Conservation (phyloP, 2,329 filamentous ascomycete species). For the Acephala macrosclerotiorum region DNA sequence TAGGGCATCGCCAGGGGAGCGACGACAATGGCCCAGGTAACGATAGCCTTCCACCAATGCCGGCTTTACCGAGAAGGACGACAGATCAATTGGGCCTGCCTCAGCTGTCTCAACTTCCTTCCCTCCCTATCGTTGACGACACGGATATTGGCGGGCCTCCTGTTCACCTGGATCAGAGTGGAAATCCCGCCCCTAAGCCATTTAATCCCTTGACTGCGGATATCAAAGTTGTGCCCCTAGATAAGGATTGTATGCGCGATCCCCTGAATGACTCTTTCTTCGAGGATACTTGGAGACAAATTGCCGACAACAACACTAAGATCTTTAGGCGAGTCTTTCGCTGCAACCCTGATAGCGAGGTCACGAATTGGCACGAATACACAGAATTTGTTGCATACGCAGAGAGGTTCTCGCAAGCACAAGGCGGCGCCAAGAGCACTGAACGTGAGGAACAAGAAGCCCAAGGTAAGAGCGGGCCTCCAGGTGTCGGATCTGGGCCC, state of each 20-base stretch:
- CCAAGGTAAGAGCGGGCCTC: slow-evolving; percentile 42
- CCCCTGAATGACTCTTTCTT: slow-evolving; percentile 84
- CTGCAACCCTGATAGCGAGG: slow-evolving; percentile 96
- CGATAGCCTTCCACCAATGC: slow-evolving; percentile 64
- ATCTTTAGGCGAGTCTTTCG: slow-evolving; percentile 93
- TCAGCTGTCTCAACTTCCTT: slow-evolving; percentile 72
- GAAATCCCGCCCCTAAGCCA: slow-evolving; percentile 52
- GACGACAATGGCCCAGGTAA: slow-evolving; percentile 47
- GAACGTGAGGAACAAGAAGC: slow-evolving; percentile 43
- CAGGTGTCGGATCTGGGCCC: slow-evolving; percentile 33
- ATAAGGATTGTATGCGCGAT: slow-evolving; percentile 94
- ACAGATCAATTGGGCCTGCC: slow-evolving; percentile 74
- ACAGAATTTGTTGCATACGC: slow-evolving; percentile 65
- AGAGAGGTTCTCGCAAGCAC: slow-evolving; percentile 69
- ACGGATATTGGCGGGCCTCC: slow-evolving; percentile 82
- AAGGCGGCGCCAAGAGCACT: slow-evolving; percentile 45
- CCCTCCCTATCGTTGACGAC: slow-evolving; percentile 75
- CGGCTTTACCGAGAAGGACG: slow-evolving; percentile 63
- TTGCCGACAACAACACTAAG: slow-evolving; percentile 94
- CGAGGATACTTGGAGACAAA: slow-evolving; percentile 84
- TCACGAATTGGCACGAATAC: slow-evolving; percentile 92
- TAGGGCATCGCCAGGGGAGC: slow-evolving; percentile 19
- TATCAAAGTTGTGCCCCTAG: slow-evolving; percentile 75
- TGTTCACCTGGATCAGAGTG: slow-evolving; percentile 60
- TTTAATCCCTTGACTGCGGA: slow-evolving; percentile 68